phyloP scores from a whole-genome alignment of 106 monocot genomes.

The Platanthera guangdongensis region DNA sequence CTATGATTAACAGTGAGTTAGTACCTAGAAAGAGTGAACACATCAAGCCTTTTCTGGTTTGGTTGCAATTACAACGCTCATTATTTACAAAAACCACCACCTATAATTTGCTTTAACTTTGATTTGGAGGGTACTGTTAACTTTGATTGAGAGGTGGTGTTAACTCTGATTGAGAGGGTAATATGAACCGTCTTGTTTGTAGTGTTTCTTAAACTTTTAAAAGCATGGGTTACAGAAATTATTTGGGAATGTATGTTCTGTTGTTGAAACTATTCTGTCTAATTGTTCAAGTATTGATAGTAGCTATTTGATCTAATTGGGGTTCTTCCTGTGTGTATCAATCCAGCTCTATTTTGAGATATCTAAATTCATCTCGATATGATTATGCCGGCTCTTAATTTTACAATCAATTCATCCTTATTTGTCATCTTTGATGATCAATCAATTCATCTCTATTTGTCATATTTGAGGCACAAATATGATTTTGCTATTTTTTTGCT shows the following conservation, averaged over 20 bases:
- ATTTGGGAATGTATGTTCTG: background rate
- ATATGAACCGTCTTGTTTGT: background rate
- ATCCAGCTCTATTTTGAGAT: background rate
- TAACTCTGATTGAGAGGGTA: background rate
- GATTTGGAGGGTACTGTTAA: background rate
- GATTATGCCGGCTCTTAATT: background rate
- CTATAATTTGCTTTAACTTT: background rate
- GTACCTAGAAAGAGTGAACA: background rate
- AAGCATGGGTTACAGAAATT: background rate
- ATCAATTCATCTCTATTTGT: no score
- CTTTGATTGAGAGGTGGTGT: background rate
- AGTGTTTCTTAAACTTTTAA: background rate
- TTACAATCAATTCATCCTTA: background rate
- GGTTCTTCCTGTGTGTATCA: background rate
- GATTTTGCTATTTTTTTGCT: no score
- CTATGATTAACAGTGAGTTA: background rate
- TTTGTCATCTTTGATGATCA: background rate
- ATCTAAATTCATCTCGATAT: background rate
- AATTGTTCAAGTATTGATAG: background rate
- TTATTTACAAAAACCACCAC: background rate
- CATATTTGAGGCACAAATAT: background rate
- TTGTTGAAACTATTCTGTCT: background rate
- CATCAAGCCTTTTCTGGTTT: background rate
- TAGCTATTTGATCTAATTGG: background rate
- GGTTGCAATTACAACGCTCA: background rate